phyloP scores from a whole-genome alignment of 495 filamentous ascomycete genomes.

The Podospora conica region DNA sequence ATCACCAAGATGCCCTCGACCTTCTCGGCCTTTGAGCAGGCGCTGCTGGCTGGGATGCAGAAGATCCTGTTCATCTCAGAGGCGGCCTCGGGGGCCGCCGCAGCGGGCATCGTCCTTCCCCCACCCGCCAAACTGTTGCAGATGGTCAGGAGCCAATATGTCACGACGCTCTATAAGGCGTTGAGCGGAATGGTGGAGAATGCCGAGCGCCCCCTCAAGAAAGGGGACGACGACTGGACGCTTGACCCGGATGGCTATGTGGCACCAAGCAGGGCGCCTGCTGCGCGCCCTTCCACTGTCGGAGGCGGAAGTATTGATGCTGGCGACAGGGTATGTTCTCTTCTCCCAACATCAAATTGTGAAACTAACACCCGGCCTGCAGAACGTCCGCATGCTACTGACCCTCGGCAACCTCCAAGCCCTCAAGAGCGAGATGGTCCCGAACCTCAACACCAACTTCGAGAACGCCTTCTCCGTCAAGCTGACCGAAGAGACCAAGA shows the following conservation, averaged over 20 bases:
- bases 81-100: constrained; percentile 59
- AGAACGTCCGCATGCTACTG: constrained; percentile 88
- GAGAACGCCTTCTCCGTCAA: constrained; percentile 85
- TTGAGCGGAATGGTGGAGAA: constrained; percentile 94
- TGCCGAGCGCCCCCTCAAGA: constrained; percentile 64
- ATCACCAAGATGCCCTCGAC: constrained; percentile 83
- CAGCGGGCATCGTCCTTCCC: constrained; percentile 69
- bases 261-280: constrained; percentile 13
- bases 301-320: constrained; percentile 57
- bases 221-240: constrained; percentile 52
- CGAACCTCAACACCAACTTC: constrained; percentile 76
- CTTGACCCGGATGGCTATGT: constrained; percentile 43
- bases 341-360: background rate
- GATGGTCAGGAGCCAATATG: constrained; percentile 80
- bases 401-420: constrained; percentile 85
- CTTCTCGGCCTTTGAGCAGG: constrained; percentile 73
- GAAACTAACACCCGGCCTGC: constrained; percentile 17
- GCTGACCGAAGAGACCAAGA: constrained; percentile 84
- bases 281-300: constrained; percentile 24
- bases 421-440: constrained; percentile 69
- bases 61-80: constrained; percentile 91
- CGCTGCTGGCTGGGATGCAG: constrained; percentile 76
- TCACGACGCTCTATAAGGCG: constrained; percentile 84
- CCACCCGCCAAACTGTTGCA: constrained; percentile 78
- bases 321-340: constrained; percentile 57